These are phyloP conservation scores for Dactylella cylindrospora DNA, from an alignment of 2,329 filamentous ascomycete genomes.

Conservation along the genomic window DNA sequence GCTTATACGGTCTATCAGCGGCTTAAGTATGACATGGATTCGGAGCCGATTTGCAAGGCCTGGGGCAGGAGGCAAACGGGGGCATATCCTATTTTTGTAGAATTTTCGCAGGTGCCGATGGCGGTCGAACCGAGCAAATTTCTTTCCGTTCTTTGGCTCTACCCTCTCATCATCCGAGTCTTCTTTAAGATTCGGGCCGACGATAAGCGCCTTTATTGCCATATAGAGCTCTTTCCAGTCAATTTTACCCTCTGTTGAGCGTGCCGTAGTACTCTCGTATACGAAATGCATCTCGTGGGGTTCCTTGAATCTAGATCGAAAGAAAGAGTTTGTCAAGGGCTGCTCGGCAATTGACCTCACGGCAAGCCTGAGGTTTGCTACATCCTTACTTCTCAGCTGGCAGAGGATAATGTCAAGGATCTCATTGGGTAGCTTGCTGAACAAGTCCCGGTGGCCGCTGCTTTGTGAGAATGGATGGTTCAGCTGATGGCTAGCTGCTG, in stretches of 20 bases:
- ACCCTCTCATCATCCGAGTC: constrained; percentile 25
- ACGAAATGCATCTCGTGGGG: constrained; percentile 43
- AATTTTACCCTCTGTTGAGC: constrained; percentile 35
- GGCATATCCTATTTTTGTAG: constrained; percentile 38
- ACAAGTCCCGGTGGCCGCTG: constrained; percentile 24
- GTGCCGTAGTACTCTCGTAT: constrained; percentile 28
- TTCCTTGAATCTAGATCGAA: constrained; percentile 41
- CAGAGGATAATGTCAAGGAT: constrained; percentile 42
- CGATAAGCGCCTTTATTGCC: constrained; percentile 31
- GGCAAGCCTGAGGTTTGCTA: constrained; percentile 27
- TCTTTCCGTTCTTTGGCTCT: constrained; percentile 23
- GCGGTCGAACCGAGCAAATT: constrained; percentile 17
- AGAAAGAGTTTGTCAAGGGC: constrained; percentile 41
- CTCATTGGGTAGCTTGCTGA: constrained; percentile 39
- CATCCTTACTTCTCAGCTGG: constrained; percentile 32
- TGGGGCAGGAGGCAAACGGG: constrained; percentile 27
- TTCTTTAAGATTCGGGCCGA: constrained; percentile 18
- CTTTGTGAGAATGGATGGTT: constrained; percentile 24
- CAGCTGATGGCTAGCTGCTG: constrained; percentile 12
- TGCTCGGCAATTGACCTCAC: constrained; percentile 41
- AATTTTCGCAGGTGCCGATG: constrained; percentile 30
- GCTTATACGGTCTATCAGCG: constrained; percentile 35
- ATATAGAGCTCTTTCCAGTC: constrained; percentile 33
- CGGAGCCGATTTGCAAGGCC: constrained; percentile 39
- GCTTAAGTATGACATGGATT: constrained; percentile 42